Percentiles rank a stretch among this genome's conserved stretches.
Evolutionary conservation across 352 stramenopile genomes (phyloP).

Genomic region (Blastocystis hominis): DNA sequence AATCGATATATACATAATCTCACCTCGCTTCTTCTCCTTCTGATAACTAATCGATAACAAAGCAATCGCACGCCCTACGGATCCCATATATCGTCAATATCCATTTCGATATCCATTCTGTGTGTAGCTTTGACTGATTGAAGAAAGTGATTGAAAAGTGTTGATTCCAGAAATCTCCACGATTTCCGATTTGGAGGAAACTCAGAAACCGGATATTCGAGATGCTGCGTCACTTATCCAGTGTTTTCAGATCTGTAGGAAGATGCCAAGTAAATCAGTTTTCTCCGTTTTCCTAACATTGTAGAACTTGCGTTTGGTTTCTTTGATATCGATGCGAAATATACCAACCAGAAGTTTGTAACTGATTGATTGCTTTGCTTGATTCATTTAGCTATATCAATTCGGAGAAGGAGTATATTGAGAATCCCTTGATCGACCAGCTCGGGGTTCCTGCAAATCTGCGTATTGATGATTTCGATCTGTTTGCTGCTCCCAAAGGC

Average conservation of each 20-base stretch:
- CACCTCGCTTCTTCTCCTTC: slow-evolving; percentile 56
- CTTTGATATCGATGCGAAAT: background rate
- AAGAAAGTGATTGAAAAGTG: background rate
- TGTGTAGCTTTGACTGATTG: background rate
- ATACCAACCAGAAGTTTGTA: slow-evolving; percentile 23
- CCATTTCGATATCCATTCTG: background rate
- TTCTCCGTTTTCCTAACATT: background rate
- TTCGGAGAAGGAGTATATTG: slow-evolving; percentile 25
- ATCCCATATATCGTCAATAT: slow-evolving; percentile 19
- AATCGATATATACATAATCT: slow-evolving; percentile 43
- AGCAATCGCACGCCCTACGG: background rate
- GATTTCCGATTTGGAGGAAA: background rate
- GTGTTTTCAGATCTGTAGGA: background rate
- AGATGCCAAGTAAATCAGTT: background rate
- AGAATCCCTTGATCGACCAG: slow-evolving; percentile 28
- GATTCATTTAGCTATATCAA: slow-evolving; percentile 40
- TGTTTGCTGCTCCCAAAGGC: background rate
- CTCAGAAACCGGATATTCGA: background rate
- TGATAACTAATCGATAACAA: slow-evolving; percentile 16
- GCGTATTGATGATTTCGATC: background rate
- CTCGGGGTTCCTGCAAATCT: slow-evolving; percentile 31
- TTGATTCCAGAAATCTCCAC: background rate
- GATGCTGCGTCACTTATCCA: background rate
- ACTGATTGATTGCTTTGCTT: background rate
- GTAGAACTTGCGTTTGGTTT: background rate